A percentile compares a stretch with the other conserved stretches of the same genome.
These are phyloP conservation scores for Pythium grandisporangium DNA, from an alignment of 352 stramenopile species.

Conservation along the genomic window DNA sequence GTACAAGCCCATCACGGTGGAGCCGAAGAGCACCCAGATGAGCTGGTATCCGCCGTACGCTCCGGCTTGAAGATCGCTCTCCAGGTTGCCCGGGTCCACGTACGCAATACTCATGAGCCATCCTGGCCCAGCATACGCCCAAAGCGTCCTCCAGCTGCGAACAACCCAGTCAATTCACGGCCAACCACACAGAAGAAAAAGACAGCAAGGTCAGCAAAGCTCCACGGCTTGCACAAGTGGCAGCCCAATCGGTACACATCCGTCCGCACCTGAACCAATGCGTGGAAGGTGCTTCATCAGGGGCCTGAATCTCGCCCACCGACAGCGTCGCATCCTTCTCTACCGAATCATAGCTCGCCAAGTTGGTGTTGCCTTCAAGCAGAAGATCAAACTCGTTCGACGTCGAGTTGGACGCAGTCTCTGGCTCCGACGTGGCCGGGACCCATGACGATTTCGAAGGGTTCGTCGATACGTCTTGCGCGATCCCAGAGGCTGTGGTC, in stretches of 20 bases:
- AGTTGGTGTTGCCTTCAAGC: constrained; percentile 2
- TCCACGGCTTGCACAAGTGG: no score
- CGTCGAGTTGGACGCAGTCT: no score
- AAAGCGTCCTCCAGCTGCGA: constrained; percentile 61
- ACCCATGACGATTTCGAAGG: neutral
- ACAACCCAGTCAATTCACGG: neutral
- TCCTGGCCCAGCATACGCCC: constrained; percentile 72
- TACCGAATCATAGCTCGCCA: constrained; percentile 25
- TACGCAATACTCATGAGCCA: constrained; percentile 95
- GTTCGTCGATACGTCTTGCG: neutral
- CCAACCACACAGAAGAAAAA: no score
- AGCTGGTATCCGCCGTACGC: constrained; percentile 86
- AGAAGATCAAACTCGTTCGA: constrained; percentile 12
- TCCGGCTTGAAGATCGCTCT: constrained; percentile 92
- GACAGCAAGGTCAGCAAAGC: neutral
- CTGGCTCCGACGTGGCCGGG: neutral
- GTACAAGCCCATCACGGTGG: constrained; percentile 89
- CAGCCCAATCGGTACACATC: neutral
- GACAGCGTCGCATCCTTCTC: constrained; percentile 43
- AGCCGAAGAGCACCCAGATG: constrained; percentile 88
- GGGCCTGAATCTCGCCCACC: constrained; percentile 36
- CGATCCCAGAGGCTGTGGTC: no score
- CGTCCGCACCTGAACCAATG: constrained; percentile 14
- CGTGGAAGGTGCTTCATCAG: constrained; percentile 28
- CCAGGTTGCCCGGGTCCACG: constrained; percentile 93